A percentile compares a stretch with the other conserved stretches of the same genome.
Evolutionary conservation across 805 yeast genomes (phyloP).

Genomic region (Wickerhamiella kurtzmanii): DNA sequence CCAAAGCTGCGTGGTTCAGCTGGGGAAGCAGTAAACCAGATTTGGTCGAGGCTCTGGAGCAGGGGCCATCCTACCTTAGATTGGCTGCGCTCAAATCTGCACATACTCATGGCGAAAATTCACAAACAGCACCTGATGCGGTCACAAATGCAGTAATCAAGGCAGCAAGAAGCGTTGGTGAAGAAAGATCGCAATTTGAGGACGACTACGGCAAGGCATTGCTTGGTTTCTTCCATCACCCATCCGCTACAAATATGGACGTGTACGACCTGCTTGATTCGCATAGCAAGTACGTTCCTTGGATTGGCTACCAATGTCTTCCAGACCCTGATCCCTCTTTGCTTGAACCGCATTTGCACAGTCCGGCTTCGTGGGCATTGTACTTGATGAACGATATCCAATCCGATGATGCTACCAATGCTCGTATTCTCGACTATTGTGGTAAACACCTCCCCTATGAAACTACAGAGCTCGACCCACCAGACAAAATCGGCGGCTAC

Average conservation of each 20-base stretch:
- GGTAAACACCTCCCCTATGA: not conserved
- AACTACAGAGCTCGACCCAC: not conserved
- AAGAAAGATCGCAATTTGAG: slow-evolving; percentile 1
- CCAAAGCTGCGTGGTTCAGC: not conserved
- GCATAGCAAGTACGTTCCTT: not conserved
- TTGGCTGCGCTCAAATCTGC: not conserved
- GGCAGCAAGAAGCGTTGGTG: slow-evolving; percentile 3
- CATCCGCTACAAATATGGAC: not conserved
- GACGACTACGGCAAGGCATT: not conserved
- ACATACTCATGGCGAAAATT: not conserved
- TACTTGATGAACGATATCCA: not conserved
- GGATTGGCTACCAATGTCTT: slow-evolving; percentile 2
- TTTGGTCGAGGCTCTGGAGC: not conserved
- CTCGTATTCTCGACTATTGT: slow-evolving; percentile 1
- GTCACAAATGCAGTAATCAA: not conserved
- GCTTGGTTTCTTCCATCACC: not conserved
- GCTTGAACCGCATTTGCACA: slow-evolving; percentile 1
- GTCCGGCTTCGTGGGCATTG: slow-evolving; percentile 1
- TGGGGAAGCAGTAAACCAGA: not conserved
- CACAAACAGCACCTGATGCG: not conserved
- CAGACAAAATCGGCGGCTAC: slow-evolving; percentile 3
- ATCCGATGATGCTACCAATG: not conserved
- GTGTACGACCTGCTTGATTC: not conserved
- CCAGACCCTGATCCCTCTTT: not conserved
- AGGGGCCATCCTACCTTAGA: not conserved